phyloP scores from a whole-genome alignment of 306 rosid species.

The Chamaecrista fasciculata region DNA sequence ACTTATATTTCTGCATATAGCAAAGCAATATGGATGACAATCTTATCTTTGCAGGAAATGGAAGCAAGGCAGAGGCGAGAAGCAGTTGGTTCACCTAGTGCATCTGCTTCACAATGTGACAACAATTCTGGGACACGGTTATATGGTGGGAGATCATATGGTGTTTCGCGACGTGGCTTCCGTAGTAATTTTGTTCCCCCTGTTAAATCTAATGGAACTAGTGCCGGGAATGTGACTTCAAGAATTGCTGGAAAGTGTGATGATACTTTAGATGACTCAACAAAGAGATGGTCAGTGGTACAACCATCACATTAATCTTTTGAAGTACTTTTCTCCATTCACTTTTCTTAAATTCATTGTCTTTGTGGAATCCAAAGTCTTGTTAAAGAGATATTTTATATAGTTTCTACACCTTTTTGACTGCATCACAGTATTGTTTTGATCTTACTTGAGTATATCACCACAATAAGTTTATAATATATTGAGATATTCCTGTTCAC shows the following conservation, averaged over 20 bases:
- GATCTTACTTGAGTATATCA: background rate
- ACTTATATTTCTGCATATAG: background rate
- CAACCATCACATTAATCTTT: conserved; percentile 13
- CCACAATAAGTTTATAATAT: background rate
- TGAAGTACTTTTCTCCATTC: conserved; percentile 16
- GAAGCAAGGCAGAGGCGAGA: conserved; percentile 56
- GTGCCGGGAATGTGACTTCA: conserved; percentile 59
- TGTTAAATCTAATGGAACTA: conserved; percentile 64
- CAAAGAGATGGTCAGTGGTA: conserved; percentile 82
- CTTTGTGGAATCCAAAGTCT: background rate
- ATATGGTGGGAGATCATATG: conserved; percentile 71
- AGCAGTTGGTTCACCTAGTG: conserved; percentile 50
- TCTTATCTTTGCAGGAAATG: conserved; percentile 46
- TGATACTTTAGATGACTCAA: conserved; percentile 76
- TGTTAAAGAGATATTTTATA: background rate
- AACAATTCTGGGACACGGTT: conserved; percentile 42
- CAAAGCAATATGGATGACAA: background rate
- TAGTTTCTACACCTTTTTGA: background rate
- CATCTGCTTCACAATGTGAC: conserved; percentile 53
- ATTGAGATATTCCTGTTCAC: background rate
- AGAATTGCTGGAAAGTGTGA: conserved; percentile 63
- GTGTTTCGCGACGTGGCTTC: conserved; percentile 69
- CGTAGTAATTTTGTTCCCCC: conserved; percentile 96
- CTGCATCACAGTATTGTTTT: conserved; percentile 4
- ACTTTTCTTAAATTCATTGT: conserved; percentile 16